Percentiles rank a stretch among this genome's conserved stretches.
Conservation (phyloP, 2,329 filamentous ascomycete species). For the Dichotomopilus funicola region DNA sequence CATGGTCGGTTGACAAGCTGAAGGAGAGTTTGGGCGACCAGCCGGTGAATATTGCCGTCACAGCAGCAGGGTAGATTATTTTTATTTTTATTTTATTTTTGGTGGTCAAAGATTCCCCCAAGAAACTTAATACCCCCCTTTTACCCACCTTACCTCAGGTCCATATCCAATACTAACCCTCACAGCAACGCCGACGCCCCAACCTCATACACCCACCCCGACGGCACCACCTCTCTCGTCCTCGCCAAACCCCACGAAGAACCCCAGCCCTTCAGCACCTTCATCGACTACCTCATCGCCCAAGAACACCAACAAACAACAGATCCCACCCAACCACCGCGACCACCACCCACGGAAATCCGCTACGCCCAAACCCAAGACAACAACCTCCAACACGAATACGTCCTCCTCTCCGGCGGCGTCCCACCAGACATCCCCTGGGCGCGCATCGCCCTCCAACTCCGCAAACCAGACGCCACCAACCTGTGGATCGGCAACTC, state of each 20-base stretch:
- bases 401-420: conserved; percentile 54
- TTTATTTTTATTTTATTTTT: background rate
- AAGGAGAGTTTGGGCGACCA: conserved; percentile 46
- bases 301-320: conserved; percentile 42
- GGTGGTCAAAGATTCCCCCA: background rate
- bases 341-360: conserved; percentile 1
- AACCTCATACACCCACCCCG: conserved; percentile 30
- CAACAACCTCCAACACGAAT: conserved; percentile 73
- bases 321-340: background rate
- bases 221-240: conserved; percentile 30
- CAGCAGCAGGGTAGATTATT: conserved; percentile 55
- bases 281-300: conserved; percentile 53
- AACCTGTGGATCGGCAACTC: conserved; percentile 80
- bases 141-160: background rate
- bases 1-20: conserved; percentile 59
- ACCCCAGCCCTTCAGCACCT: conserved; percentile 52
- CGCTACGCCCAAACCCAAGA: conserved; percentile 50
- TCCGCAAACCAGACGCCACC: conserved; percentile 61
- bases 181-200: conserved; percentile 46
- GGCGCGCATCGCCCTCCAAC: conserved; percentile 56
- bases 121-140: background rate
- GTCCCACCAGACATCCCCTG: conserved; percentile 62
- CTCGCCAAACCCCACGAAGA: conserved; percentile 71
- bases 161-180: background rate
- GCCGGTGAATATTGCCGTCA: conserved; percentile 68